Evolutionary conservation across 352 stramenopile genomes (phyloP), one percentile per base, ranked within the genome.

Genomic region (Phytopythium vexans): DNA sequence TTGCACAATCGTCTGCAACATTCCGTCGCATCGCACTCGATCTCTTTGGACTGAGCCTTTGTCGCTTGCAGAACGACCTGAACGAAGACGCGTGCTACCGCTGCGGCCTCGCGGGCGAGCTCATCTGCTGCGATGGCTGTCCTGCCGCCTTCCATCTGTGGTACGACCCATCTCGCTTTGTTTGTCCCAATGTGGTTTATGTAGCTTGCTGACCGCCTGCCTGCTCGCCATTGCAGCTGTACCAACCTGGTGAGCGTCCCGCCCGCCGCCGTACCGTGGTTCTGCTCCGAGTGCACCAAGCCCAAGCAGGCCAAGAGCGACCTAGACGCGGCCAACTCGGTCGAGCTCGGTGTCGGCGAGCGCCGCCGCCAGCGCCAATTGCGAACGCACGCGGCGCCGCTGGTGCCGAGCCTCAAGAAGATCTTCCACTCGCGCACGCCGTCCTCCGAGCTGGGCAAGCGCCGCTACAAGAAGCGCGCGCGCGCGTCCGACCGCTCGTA

Each of bases 81-180:
- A 89, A 90, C 47, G 82, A 93, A 70, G 82, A 93, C 56, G 72
- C 70, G 15, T 93, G 82, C 54, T 79, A 87, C 42, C 82, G 82
- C 33, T 93, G 82, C 43, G 77, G 78, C 1, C 68, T 86, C 39
- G 71, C 75, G 14, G 82, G 82, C 55, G 70, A 90, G 41, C 63
- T 93, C 9, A 86, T 93, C 48, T 93, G 82, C 66, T 93, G 82
- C 52, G 82, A 93, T 54, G 80, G 79, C 10, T 93, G 82, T 36
- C 82, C 82, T 8, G 76, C 79, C 1, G 82, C 82, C 8, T 88
- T 91, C 59, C 82, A 93, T 54, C 60, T 92, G 41, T 85, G 62
- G 72, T 82, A 67, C 55, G 58, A 58, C 47, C 32, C 4, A 27
- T 45, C 4, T 5, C 35, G 1, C 31, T 53, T 9, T 27, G n/a